phyloP scores from a whole-genome alignment of 305 asterid species.

The Rubia occidens region DNA sequence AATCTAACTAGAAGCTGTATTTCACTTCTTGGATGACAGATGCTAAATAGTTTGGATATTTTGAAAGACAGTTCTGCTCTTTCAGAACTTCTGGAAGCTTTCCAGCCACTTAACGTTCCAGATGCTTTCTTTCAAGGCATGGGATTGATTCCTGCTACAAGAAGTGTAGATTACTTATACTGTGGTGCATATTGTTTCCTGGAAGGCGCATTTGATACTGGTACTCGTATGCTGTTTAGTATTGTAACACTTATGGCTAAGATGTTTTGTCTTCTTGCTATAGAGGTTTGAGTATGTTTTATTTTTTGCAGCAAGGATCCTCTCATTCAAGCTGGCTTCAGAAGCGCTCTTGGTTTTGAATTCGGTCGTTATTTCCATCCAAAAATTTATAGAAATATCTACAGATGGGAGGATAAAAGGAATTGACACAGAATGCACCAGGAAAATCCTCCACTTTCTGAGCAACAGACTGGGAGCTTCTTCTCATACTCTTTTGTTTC shows the following conservation, averaged over 20 bases:
- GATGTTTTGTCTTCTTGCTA: slow-evolving; percentile 8
- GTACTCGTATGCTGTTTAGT: slow-evolving; percentile 42
- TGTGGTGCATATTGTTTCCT: slow-evolving; percentile 56
- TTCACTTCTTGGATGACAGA: slow-evolving; percentile 36
- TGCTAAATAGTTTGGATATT: slow-evolving; percentile 49
- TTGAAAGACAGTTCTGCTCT: slow-evolving; percentile 44
- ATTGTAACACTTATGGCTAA: neutral
- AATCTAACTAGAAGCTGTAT: slow-evolving; percentile 7
- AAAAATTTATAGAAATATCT: slow-evolving; percentile 32
- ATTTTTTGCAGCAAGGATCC: slow-evolving; percentile 46
- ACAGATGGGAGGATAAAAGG: slow-evolving; percentile 33
- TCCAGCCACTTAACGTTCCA: slow-evolving; percentile 50
- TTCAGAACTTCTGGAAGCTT: slow-evolving; percentile 54
- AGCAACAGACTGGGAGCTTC: slow-evolving; percentile 52
- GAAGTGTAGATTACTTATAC: slow-evolving; percentile 54
- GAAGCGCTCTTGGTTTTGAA: slow-evolving; percentile 63
- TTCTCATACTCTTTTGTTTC: slow-evolving; percentile 60
- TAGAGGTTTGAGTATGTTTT: slow-evolving; percentile 3
- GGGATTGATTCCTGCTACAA: slow-evolving; percentile 48
- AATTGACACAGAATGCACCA: slow-evolving; percentile 30
- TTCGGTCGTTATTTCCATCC: slow-evolving; percentile 47
- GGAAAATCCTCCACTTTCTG: slow-evolving; percentile 45
- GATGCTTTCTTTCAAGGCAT: slow-evolving; percentile 45
- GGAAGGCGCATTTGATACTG: slow-evolving; percentile 49
- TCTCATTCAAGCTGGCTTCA: slow-evolving; percentile 70